Conservation (phyloP, 2,329 filamentous ascomycete species). For the Beauveria asiatica region DNA sequence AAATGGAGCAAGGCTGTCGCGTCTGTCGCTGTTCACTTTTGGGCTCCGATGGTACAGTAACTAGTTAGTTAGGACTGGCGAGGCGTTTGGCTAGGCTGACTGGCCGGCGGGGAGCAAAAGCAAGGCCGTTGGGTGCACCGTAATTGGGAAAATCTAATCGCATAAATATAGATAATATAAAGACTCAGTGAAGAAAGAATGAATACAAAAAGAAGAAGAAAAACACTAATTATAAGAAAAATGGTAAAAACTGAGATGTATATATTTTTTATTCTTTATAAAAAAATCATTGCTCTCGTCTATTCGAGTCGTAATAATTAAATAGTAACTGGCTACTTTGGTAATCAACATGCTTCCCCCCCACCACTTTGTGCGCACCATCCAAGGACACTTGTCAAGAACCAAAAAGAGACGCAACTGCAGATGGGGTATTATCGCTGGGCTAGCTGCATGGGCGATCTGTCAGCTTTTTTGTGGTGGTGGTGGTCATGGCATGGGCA, state of each 20-base stretch:
- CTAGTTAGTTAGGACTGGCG: neutral
- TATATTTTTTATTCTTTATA: too few relatives aligned
- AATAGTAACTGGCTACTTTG: too few relatives aligned
- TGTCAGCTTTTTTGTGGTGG: neutral
- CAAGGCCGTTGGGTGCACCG: too few relatives aligned
- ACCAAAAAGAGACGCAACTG: neutral
- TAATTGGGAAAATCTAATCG: neutral
- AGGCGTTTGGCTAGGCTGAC: conserved; percentile 1
- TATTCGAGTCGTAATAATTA: neutral
- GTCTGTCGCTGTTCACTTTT: neutral
- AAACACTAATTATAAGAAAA: too few relatives aligned
- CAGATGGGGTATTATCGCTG: neutral
- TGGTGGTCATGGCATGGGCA: neutral
- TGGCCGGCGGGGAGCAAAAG: neutral
- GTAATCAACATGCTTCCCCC: neutral
- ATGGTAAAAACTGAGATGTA: too few relatives aligned
- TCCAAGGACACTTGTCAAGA: neutral
- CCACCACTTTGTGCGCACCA: neutral
- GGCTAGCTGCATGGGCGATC: neutral
- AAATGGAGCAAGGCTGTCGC: neutral
- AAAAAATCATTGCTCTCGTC: neutral
- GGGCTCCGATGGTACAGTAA: neutral
- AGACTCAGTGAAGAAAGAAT: too few relatives aligned
- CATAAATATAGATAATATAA: neutral
- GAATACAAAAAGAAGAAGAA: too few relatives aligned